Conservation (phyloP, 1,139 yeast genomes). For the Saccharomycopsis phalli region DNA sequence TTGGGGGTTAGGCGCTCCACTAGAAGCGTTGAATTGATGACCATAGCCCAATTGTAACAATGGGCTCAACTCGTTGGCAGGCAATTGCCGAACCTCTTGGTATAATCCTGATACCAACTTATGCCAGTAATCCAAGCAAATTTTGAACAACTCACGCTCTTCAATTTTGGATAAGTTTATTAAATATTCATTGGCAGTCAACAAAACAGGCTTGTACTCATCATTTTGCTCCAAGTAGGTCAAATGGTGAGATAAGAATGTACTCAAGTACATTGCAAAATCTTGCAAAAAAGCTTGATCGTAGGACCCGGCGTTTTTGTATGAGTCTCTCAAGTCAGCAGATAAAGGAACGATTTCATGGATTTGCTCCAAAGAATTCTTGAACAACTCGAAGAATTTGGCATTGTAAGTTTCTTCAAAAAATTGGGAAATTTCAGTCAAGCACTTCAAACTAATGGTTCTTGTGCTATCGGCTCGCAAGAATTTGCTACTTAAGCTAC, state of each 20-base stretch:
- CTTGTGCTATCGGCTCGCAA: constrained; percentile 75
- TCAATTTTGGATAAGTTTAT: constrained; percentile 83
- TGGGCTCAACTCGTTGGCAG: constrained; percentile 64
- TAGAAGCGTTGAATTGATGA: constrained; percentile 36
- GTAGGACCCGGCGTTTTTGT: constrained; percentile 63
- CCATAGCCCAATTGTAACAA: constrained; percentile 62
- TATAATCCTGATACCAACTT: constrained; percentile 72
- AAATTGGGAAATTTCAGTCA: constrained; percentile 80
- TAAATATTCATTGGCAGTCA: constrained; percentile 71
- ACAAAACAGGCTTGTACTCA: constrained; percentile 47
- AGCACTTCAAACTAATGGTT: constrained; percentile 77
- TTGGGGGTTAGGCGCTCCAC: constrained; percentile 84
- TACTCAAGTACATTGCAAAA: constrained; percentile 85
- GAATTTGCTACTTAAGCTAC: constrained; percentile 64
- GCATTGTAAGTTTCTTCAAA: constrained; percentile 41
- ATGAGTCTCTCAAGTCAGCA: constrained; percentile 65
- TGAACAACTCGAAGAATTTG: constrained; percentile 64
- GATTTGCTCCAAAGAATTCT: constrained; percentile 64
- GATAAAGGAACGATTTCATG: constrained; percentile 63
- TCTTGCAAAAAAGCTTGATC: constrained; percentile 96
- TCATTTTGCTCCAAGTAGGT: constrained; percentile 58
- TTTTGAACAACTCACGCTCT: constrained; percentile 92
- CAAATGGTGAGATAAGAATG: constrained; percentile 74
- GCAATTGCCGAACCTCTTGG: constrained; percentile 76
- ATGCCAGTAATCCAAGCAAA: constrained; percentile 92